Conservation (phyloP, 1,284 basidiomycete species). For the Pterulicium gracile region DNA sequence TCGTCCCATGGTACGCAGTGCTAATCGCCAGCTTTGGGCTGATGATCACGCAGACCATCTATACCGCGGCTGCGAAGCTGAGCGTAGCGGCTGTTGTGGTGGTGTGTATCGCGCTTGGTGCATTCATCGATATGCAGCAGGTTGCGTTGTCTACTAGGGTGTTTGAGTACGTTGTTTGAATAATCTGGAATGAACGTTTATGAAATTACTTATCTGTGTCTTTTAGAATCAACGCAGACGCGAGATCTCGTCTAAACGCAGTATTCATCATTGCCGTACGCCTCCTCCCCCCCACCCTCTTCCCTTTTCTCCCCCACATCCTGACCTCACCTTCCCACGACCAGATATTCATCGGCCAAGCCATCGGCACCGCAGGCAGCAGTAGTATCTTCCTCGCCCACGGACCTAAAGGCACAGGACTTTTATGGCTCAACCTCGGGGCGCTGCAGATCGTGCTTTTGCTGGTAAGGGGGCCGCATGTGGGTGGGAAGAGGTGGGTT, state of each 20-base stretch:
- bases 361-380: not conserved
- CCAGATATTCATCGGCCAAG: not conserved
- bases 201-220: not conserved
- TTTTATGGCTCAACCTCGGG: not conserved
- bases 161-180: no score
- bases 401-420: not conserved
- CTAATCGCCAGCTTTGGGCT: conserved; percentile 34
- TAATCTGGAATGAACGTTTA: not conserved
- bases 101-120: not conserved
- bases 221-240: not conserved
- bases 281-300: not conserved
- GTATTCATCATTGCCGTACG: not conserved
- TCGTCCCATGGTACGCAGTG: conserved; percentile 61
- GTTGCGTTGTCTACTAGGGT: not conserved
- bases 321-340: no score
- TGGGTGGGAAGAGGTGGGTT: not conserved
- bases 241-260: not conserved
- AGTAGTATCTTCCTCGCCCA: not conserved
- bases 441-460: not conserved
- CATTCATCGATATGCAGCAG: not conserved
- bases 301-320: not conserved
- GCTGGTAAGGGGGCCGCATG: not conserved
- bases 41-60: conserved; percentile 37
- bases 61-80: conserved; percentile 46
- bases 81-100: conserved; percentile 43